phyloP scores from a whole-genome alignment of 345 rosid genomes.

The Schrenkiella parvula region DNA sequence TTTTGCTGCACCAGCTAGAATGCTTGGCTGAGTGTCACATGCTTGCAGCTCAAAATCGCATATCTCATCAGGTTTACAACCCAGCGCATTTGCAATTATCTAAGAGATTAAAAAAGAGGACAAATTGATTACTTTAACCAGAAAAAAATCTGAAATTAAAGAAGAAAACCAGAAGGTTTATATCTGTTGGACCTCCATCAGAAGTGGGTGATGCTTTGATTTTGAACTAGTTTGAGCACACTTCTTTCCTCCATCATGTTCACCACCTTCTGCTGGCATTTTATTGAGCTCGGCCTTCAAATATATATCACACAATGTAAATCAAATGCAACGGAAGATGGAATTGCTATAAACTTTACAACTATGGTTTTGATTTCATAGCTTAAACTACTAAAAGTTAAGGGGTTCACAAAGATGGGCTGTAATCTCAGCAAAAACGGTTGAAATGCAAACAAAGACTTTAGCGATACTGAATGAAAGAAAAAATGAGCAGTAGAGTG shows the following conservation, averaged over 20 bases:
- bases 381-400: neutral
- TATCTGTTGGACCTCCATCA: conserved; percentile 55
- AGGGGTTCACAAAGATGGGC: neutral
- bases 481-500: neutral
- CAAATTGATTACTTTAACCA: conserved; percentile 4
- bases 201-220: conserved; percentile 66
- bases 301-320: conserved; percentile 2
- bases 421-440: neutral
- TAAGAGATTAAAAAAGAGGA: conserved; percentile 20
- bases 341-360: neutral
- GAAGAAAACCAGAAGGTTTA: neutral
- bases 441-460: neutral
- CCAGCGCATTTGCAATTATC: conserved; percentile 61
- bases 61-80: conserved; percentile 68
- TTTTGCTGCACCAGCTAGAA: conserved; percentile 75
- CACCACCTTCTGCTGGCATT: conserved; percentile 36
- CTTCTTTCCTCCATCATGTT: conserved; percentile 32
- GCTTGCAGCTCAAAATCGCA: conserved; percentile 96
- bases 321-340: neutral
- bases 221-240: conserved; percentile 20
- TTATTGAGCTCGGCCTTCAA: conserved; percentile 76
- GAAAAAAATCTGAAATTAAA: neutral
- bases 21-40: conserved; percentile 93
- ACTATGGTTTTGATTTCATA: neutral
- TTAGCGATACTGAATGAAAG: neutral